A percentile compares a stretch with the other conserved stretches of the same genome.
Evolutionary conservation across 371 early-diverging fungal genomes (phyloP).

Genomic region (Gilbertella persicaria): DNA sequence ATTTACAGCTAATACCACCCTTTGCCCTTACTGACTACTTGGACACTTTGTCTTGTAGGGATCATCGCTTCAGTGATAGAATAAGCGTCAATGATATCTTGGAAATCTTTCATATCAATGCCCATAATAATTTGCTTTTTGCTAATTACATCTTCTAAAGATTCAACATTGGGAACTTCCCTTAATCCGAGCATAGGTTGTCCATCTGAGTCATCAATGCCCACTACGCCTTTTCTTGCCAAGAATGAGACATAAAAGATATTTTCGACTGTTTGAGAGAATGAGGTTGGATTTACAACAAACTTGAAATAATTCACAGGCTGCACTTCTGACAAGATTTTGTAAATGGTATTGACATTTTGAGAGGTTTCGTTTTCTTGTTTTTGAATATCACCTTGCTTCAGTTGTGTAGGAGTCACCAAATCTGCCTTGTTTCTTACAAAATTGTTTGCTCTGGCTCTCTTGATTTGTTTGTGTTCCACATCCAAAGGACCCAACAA

Average conservation of each 20-base stretch:
- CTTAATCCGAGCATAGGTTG: slow-evolving; percentile 65
- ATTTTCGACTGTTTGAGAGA: slow-evolving; percentile 93
- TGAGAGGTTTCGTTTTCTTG: slow-evolving; percentile 90
- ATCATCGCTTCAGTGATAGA: slow-evolving; percentile 41
- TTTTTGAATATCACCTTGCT: slow-evolving; percentile 71
- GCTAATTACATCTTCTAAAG: slow-evolving; percentile 59
- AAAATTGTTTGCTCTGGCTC: slow-evolving; percentile 23
- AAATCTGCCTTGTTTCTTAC: slow-evolving; percentile 47
- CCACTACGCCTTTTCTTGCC: slow-evolving; percentile 80
- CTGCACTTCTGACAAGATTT: slow-evolving; percentile 57
- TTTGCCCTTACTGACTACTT: not conserved
- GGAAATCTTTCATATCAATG: slow-evolving; percentile 72
- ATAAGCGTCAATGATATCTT: slow-evolving; percentile 69
- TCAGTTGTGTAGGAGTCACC: slow-evolving; percentile 48
- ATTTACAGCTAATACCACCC: slow-evolving; percentile 8
- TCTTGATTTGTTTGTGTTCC: slow-evolving; percentile 59
- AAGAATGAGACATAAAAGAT: slow-evolving; percentile 93
- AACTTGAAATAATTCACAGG: slow-evolving; percentile 82
- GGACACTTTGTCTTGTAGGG: slow-evolving; percentile 7
- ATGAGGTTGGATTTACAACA: slow-evolving; percentile 88
- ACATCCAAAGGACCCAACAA: slow-evolving; percentile 75
- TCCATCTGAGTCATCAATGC: slow-evolving; percentile 70
- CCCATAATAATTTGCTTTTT: slow-evolving; percentile 88
- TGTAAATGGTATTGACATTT: slow-evolving; percentile 70
- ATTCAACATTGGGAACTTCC: slow-evolving; percentile 63